These are phyloP conservation scores for Babesia ovis DNA, from an alignment of 169 alveolate species.

Conservation along the genomic window DNA sequence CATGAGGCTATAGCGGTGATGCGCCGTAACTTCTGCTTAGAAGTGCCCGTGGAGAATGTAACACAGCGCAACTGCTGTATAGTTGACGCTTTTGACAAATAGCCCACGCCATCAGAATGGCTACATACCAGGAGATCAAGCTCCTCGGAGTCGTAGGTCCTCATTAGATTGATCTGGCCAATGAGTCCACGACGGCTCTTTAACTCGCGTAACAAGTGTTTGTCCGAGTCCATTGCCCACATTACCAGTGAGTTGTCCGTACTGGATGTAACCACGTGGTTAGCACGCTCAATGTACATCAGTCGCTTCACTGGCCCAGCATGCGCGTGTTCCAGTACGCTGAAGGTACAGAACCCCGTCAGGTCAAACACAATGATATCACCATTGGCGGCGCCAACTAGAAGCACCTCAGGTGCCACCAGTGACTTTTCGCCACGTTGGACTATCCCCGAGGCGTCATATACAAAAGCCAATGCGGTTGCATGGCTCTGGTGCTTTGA, in stretches of 20 bases:
- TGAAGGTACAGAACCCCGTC: conserved; percentile 34
- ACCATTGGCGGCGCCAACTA: conserved; percentile 58
- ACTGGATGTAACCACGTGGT: conserved; percentile 34
- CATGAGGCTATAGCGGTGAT: conserved; percentile 43
- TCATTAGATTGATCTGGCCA: conserved; percentile 46
- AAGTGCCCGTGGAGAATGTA: conserved; percentile 46
- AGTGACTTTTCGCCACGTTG: conserved; percentile 10
- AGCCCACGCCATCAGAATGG: conserved; percentile 33
- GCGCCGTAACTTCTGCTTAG: conserved; percentile 19
- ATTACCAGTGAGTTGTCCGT: conserved; percentile 42
- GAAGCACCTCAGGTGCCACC: conserved; percentile 17
- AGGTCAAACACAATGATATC: conserved; percentile 56
- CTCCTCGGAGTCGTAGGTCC: conserved; percentile 56
- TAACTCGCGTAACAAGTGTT: conserved; percentile 42
- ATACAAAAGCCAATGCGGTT: conserved; percentile 43
- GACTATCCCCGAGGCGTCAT: conserved; percentile 35
- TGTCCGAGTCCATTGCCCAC: conserved; percentile 67
- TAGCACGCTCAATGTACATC: conserved; percentile 44
- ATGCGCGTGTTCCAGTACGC: conserved; percentile 42
- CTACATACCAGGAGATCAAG: conserved; percentile 63
- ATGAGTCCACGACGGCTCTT: conserved; percentile 57
- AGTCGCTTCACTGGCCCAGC: conserved; percentile 25
- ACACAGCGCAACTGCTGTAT: conserved; percentile 60
- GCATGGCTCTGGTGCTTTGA: conserved; percentile 40
- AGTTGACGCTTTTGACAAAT: conserved; percentile 61